phyloP scores from a whole-genome alignment of 2,329 filamentous ascomycete species.

The Cercospora nicotianae region DNA sequence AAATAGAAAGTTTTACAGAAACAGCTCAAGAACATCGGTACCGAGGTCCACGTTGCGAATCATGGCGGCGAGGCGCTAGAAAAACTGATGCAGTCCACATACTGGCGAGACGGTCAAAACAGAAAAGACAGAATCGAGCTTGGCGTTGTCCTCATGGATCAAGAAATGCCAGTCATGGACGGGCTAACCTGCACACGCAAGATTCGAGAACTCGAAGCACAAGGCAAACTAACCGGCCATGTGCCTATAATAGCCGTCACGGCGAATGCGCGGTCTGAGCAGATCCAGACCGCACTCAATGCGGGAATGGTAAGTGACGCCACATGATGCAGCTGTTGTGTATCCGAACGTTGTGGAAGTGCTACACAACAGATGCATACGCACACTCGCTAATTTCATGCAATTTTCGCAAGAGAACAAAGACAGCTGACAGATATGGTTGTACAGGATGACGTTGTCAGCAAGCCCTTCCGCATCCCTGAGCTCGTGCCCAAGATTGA shows the following conservation, averaged over 20 bases:
- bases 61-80: constrained; percentile 53
- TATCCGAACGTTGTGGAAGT: not conserved
- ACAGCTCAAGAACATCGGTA: constrained; percentile 51
- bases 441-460: constrained; percentile 51
- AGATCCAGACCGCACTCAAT: constrained; percentile 68
- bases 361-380: not conserved
- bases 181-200: constrained; percentile 70
- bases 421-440: constrained; percentile 24
- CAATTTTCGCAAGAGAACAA: not conserved
- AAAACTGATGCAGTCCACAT: constrained; percentile 45
- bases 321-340: constrained; percentile 1
- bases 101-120: constrained; percentile 40
- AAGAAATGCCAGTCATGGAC: constrained; percentile 71
- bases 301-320: constrained; percentile 62
- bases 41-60: constrained; percentile 50
- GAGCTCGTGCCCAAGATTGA: constrained; percentile 55
- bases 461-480: constrained; percentile 53
- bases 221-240: constrained; percentile 62
- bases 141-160: constrained; percentile 70
- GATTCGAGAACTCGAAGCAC: constrained; percentile 67
- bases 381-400: not conserved
- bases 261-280: constrained; percentile 73
- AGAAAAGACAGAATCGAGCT: constrained; percentile 29
- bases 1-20: constrained; percentile 53
- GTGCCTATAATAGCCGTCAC: constrained; percentile 83